Base-by-base conservation (phyloP, 1,284 basidiomycete species). In the Lentinula novae-zelandiae region DNA sequence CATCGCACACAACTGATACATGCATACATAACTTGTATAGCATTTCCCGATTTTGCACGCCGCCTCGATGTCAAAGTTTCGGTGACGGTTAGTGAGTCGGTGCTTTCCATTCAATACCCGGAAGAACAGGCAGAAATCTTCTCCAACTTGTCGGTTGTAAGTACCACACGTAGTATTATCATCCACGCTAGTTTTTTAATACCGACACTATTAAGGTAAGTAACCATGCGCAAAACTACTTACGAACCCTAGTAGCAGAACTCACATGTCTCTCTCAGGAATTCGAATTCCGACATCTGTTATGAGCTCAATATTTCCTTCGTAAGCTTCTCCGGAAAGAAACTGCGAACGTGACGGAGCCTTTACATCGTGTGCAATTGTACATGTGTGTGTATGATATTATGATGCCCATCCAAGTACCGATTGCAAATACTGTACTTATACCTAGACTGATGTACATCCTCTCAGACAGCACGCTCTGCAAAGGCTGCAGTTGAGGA, bases 321-420 rank as follows among this genome's bases (percentile, higher is more conserved):
- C 20, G 48, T 9, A 52, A 52, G 31, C 33, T 53, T 38, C 33
- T 20, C 51, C 17, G 48, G 48, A 5, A 20, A 50, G 20, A 40
- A 54, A 15, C 15, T 54, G 53, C 53, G 53, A 54, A 42, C 38
- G 53, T 31, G 53, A 54, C 53, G 53, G 53, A 42, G n/a, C 22
- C 34, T 53, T 39, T 38, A 17, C 13, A 42, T 13, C 31, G 12
- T 39, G 17, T 34, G 20, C 13, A 54, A n/a, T 40, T 5, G n/a
- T 20, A 27, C 22, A 42, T 54, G 38, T 53, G 33, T 50, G 22
- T 10, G 12, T 31, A 5, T 17, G 17, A 17, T 22, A 31, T 33
- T 7, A 49, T 49, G 9, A 31, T 46, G 38, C 15, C 44, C 17
- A 50, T 12, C 20, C 39, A 42, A 40, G 7, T 39, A 42, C 22